Evolutionary conservation across 164 flowering plant genomes (phyloP).

Genomic region (Stephania yunnanensis): DNA sequence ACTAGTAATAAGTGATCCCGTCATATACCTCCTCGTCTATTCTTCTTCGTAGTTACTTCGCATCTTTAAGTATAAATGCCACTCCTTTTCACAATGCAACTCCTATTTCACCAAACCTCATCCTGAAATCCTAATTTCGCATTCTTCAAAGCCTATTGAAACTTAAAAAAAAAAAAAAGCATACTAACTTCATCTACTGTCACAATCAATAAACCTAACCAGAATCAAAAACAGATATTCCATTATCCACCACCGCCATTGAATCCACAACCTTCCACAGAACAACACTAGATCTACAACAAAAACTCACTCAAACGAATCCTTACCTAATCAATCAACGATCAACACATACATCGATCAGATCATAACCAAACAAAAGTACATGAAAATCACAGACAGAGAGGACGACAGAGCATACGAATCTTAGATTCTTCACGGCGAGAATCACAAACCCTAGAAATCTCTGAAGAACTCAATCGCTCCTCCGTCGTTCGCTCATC

Average conservation of each 20-base stretch:
- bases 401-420: not conserved
- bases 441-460: not conserved
- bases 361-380: not conserved
- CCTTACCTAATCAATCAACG: not conserved
- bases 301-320: not conserved
- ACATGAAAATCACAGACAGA: not conserved
- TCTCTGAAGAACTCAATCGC: not conserved
- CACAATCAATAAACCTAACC: not conserved
- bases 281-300: not conserved
- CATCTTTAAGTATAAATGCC: not conserved
- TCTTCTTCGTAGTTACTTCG: not conserved
- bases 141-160: not conserved
- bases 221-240: not conserved
- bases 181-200: not conserved
- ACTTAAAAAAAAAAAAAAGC: not conserved
- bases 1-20: not conserved
- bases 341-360: not conserved
- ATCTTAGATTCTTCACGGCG: not conserved
- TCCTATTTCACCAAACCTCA: no score
- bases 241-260: not conserved
- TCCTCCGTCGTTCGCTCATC: not conserved
- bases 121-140: not conserved
- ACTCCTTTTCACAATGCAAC: no score
- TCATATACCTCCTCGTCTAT: not conserved
- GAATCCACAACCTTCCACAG: not conserved